Percentiles rank a stretch among this genome's conserved stretches.
phyloP scores from a whole-genome alignment of 495 filamentous ascomycete species.

The Aspergillus ellipticus region DNA sequence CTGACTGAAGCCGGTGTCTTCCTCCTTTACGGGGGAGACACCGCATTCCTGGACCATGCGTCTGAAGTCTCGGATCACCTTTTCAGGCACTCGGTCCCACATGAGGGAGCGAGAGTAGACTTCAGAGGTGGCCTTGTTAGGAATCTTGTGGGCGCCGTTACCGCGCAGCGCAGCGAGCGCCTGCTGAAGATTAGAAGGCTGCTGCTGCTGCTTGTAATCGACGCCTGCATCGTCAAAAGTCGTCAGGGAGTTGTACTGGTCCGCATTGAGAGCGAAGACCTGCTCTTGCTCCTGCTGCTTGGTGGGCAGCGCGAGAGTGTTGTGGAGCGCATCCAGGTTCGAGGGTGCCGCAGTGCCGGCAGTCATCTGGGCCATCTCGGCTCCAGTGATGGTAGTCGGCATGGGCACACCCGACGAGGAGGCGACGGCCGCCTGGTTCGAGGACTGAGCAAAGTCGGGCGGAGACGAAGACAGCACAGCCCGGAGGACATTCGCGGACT shows the following conservation, averaged over 20 bases:
- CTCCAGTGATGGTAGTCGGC: constrained; percentile 44
- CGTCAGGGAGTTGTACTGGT: constrained; percentile 86
- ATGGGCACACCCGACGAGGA: constrained; percentile 42
- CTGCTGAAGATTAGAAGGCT: constrained; percentile 68
- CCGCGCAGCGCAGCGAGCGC: constrained; percentile 75
- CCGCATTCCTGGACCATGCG: constrained; percentile 70
- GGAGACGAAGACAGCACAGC: constrained; percentile 70
- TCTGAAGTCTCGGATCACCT: constrained; percentile 89
- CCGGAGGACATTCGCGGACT: constrained; percentile 86
- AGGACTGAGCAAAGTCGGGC: constrained; percentile 28
- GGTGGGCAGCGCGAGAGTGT: constrained; percentile 68
- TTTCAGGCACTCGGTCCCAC: constrained; percentile 88
- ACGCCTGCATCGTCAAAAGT: constrained; percentile 45
- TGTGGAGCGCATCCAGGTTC: constrained; percentile 70
- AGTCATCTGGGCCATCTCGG: constrained; percentile 50
- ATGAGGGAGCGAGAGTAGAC: constrained; percentile 91
- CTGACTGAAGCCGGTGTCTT: constrained; percentile 30
- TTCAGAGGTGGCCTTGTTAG: constrained; percentile 46
- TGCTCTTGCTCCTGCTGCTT: constrained; percentile 87
- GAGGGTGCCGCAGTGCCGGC: constrained; percentile 54
- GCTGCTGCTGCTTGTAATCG: constrained; percentile 41
- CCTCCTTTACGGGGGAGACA: constrained; percentile 34
- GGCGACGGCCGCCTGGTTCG: constrained; percentile 35
- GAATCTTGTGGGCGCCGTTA: constrained; percentile 49
- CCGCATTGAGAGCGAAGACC: constrained; percentile 76